phyloP scores from a whole-genome alignment of 805 yeast species.

The Metschnikowia cerradonensis region DNA sequence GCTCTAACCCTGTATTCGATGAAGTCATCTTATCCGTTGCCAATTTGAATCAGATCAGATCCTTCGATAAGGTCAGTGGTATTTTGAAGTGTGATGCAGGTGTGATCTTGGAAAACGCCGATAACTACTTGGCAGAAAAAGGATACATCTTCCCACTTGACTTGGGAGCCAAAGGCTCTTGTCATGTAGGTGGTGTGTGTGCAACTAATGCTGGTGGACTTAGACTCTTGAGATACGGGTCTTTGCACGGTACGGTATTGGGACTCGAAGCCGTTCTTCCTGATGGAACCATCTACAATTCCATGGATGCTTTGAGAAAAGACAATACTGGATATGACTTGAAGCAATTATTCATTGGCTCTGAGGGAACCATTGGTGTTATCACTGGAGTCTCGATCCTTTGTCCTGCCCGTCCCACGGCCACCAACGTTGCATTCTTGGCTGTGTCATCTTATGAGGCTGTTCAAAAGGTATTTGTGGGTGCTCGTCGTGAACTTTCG shows the following conservation, averaged over 20 bases:
- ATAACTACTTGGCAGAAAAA: constrained; percentile 66
- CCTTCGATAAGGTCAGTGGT: constrained; percentile 80
- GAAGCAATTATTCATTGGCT: constrained; percentile 89
- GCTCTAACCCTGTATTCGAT: constrained; percentile 88
- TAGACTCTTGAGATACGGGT: constrained; percentile 81
- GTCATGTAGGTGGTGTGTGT: constrained; percentile 92
- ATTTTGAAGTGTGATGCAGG: constrained; percentile 90
- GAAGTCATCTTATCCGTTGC: constrained; percentile 74
- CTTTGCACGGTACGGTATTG: constrained; percentile 85
- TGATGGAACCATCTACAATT: constrained; percentile 75
- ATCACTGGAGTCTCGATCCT: constrained; percentile 86
- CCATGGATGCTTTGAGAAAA: constrained; percentile 82
- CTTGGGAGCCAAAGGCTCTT: constrained; percentile 94
- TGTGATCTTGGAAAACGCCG: constrained; percentile 81
- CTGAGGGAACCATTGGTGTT: constrained; percentile 89
- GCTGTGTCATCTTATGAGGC: constrained; percentile 77
- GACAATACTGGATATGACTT: constrained; percentile 95
- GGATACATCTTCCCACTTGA: constrained; percentile 92
- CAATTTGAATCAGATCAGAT: constrained; percentile 70
- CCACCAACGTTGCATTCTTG: constrained; percentile 82
- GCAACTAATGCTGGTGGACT: constrained; percentile 97
- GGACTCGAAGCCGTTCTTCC: constrained; percentile 93
- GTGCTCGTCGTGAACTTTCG: constrained; percentile 72
- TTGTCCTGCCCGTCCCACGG: constrained; percentile 85
- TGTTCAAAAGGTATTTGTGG: constrained; percentile 77